Conservation (phyloP, 208 protist genomes). For the Acanthamoeba rhysodes region DNA sequence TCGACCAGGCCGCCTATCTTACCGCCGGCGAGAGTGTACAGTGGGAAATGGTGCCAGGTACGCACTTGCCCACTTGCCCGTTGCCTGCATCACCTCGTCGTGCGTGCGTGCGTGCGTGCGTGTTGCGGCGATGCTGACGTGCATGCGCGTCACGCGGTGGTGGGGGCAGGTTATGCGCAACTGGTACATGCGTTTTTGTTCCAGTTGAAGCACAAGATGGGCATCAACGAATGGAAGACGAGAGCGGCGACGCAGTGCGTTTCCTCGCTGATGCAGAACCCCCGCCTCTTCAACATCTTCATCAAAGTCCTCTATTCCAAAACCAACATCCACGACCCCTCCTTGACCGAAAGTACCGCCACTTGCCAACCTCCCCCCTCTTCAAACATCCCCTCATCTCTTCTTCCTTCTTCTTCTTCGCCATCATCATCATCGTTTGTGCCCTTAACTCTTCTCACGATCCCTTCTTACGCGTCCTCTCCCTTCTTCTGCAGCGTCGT, state of each 20-base stretch:
- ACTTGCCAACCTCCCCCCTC: neutral
- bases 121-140: neutral
- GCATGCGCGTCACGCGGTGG: too few species aligned
- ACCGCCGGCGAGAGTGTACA: conserved; percentile 51
- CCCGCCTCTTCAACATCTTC: conserved; percentile 47
- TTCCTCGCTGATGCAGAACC: conserved; percentile 43
- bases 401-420: neutral
- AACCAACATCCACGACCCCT: conserved; percentile 34
- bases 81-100: neutral
- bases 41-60: conserved; percentile 61
- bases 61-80: too few species aligned
- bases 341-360: conserved; percentile 14
- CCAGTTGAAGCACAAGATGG: conserved; percentile 52
- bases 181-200: conserved; percentile 66
- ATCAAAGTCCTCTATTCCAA: conserved; percentile 69
- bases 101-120: too few species aligned
- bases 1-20: conserved; percentile 49
- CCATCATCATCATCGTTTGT: neutral
- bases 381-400: neutral
- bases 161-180: conserved; percentile 45
- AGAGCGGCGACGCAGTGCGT: conserved; percentile 4
- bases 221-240: conserved; percentile 52
- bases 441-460: too few species aligned
- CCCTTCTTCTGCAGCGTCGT: neutral
- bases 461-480: neutral